Evolutionary conservation across 805 yeast species (phyloP), one percentile per base, ranked within the genome.

Genomic region (Kodamaea hsintzibuensis): DNA sequence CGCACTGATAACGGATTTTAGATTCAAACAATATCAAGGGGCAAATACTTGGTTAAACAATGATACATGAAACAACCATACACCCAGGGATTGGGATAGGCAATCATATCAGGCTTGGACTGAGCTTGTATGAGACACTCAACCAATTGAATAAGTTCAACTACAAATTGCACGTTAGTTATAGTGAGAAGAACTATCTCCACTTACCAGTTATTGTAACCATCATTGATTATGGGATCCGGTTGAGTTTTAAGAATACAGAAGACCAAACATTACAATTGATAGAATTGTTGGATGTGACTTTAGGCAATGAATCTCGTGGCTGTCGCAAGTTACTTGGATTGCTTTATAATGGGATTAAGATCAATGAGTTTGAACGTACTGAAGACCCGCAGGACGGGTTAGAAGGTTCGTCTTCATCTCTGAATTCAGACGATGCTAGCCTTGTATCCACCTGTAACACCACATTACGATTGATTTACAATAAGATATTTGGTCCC

Each of bases 401-500:
- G 9, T 37, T 37, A 12, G 44, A 47, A 19, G 44, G 37, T 8
- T 44, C 54, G 19, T 46, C 47, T 30, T 51, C 60, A 1, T 50
- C 53, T 1, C 46, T 43, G 46, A 44, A 49, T 45, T 46, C 51
- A 16, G 54, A 47, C 25, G 54, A 47, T 13, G 27, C 48, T 4
- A 51, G 39, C 16, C 42, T 51, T 13, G 48, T 47, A 2, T 42
- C 54, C 6, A 42, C 47, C 3, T 46, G 50, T 27, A 42, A 40
- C 37, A 51, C 64, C 5, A 62, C 69, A 1, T 70, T 82, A 57
- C 78, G 76, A 46, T 66, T 71, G 14, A 71, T 83, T 2, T 84
- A 84, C 64, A 82, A 83, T 60, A 79, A 77, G 61, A 70, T 78
- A 1, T 81, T 84, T 62, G 89, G 89, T 0, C 88, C 88, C 1